These are phyloP conservation scores for Balamuthia mandrillaris DNA, from an alignment of 208 protist species.

Conservation along the genomic window DNA sequence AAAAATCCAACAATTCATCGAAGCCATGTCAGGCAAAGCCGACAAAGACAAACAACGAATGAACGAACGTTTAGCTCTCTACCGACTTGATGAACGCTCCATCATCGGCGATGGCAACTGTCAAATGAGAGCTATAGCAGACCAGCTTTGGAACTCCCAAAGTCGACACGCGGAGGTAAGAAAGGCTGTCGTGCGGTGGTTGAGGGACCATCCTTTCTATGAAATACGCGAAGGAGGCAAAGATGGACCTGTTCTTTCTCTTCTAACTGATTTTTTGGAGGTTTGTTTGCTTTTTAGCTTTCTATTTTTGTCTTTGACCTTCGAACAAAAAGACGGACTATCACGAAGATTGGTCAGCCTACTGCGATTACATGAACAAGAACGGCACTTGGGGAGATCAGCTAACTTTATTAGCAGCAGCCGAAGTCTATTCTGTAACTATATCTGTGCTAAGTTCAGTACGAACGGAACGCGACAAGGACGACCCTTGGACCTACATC, in stretches of 20 bases:
- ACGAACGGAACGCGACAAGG: neutral
- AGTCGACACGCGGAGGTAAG: slow-evolving; percentile 1
- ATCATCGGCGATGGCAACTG: slow-evolving; percentile 22
- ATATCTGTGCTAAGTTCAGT: slow-evolving; percentile 10
- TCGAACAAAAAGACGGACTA: slow-evolving; percentile 42
- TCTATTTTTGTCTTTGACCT: neutral
- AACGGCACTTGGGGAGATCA: slow-evolving; percentile 21
- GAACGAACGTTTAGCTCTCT: neutral
- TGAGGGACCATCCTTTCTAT: neutral
- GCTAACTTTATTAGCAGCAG: slow-evolving; percentile 14
- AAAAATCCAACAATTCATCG: no score
- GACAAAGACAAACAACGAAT: slow-evolving; percentile 4
- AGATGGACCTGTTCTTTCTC: neutral
- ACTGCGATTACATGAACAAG: slow-evolving; percentile 15
- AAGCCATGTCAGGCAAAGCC: no score
- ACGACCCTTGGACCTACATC: slow-evolving; percentile 8
- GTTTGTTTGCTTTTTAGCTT: no score
- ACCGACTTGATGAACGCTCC: neutral
- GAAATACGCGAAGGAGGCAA: neutral
- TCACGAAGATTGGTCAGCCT: neutral
- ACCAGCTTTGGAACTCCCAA: neutral
- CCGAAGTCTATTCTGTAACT: slow-evolving; percentile 17
- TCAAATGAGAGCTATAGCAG: slow-evolving; percentile 9
- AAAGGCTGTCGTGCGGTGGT: neutral
- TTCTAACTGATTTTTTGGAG: neutral